Base-by-base conservation (phyloP, 495 filamentous ascomycete genomes). In the Trichoderma gamsii region DNA sequence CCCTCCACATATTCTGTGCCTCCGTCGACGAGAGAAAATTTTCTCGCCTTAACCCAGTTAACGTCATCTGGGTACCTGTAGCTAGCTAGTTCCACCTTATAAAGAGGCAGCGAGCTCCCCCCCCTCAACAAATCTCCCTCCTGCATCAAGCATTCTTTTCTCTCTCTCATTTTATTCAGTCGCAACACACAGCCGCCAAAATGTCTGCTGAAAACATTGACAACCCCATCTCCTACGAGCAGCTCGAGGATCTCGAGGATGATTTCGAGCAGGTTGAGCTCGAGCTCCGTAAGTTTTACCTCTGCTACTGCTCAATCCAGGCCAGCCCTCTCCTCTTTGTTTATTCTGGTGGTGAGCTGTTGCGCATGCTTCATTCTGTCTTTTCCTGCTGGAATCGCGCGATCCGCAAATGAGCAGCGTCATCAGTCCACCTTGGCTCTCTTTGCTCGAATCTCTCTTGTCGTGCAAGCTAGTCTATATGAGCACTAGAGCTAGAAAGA, bases 201-300 rank as follows among this genome's bases (percentile, higher is more conserved):
- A 84, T 84, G 80, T 71, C 77, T 46, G 79, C 79, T 38, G 70
- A 78, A 49, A 46, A 78, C 52, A 80, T 82, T 66, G 77, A 80
- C 56, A 76, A 76, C 18, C 64, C 71, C 23, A 77, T 85, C 38
- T 79, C 78, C 27, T 87, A 83, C 70, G 82, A 82, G 73, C 82
- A 88, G 66, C 79, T 92, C 15, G 80, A 82, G 25, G 83, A 85
- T 43, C 78, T 92, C 63, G 89, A 92, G 81, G 83, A 81, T 67
- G 86, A 90, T 21, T 91, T 92, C 66, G 88, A 91, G 61, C 82
- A 88, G 66, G 86, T 84, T 21, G 89, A 92, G 75, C 80, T 81
- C 11, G 84, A 91, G 68, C 89, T 89, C 68, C 85, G 89, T 92
- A 76, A 78, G 85, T 82, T n/a, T 23, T 12, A 18, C 2, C 9